Evolutionary conservation across 345 rosid species (phyloP), one percentile per base, ranked within the genome.

Genomic region (Mangifera indica): DNA sequence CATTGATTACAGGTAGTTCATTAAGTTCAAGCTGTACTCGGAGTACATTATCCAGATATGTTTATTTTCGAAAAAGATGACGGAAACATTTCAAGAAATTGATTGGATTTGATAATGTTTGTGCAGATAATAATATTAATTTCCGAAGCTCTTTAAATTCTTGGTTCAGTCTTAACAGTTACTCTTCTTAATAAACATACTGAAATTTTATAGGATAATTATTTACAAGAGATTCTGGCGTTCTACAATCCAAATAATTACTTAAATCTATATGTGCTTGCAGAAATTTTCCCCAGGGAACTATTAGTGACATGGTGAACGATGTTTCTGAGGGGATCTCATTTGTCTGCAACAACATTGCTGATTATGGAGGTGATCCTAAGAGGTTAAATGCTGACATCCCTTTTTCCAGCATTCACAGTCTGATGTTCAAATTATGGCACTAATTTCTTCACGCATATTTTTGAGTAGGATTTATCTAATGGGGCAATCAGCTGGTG

Each of bases 401-500:
- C 42, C 8, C 40, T 53, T 52, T 66, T 14, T 32, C 26, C 54
- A 61, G 37, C 44, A 42, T 67, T 55, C 48, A 3, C 22, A 40
- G 44, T 60, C 29, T 58, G 12, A 32, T 72, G 71, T 34, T 60
- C 64, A 72, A 70, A 65, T 67, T 66, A 21, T 70, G 59, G 60
- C 55, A 55, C 66, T 80, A 34, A 66, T 71, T 22, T 77, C 18
- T 24, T 76, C 32, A 10, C 74, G 17, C 24, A 74, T 80, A 15
- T 69, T 74, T 75, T 73, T 73, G 25, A 70, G 60, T 74, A 95
- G 99, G 87, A 85, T 92, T 70, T 95, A 89, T 81, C 77, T 92
- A 74, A 92, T 91, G 99, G 99, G 99, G 13, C 99, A 95, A 80
- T 95, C 99, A 44, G 99, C 98, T 71, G 99, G 98, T 62, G 98